Percentiles rank a stretch among this genome's conserved stretches.
phyloP scores from a whole-genome alignment of 78 protist genomes.

The Neovahlkampfia damariscottae region DNA sequence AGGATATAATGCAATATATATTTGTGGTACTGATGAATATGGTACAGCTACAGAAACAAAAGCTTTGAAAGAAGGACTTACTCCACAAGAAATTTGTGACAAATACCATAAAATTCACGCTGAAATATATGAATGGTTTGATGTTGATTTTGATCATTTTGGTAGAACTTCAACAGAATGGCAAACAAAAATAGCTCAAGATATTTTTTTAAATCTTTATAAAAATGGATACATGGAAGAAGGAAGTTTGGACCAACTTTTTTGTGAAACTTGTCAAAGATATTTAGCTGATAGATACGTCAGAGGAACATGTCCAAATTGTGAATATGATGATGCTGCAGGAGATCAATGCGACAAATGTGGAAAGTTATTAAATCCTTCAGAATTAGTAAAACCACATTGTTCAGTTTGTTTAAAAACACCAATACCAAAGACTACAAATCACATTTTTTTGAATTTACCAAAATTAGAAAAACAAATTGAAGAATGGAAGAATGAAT shows the following conservation, averaged over 20 bases:
- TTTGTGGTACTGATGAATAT: conserved; percentile 65
- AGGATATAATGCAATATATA: conserved; percentile 58
- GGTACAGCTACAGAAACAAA: conserved; percentile 23
- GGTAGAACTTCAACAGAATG: conserved; percentile 64
- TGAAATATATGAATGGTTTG: conserved; percentile 76
- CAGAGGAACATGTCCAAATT: conserved; percentile 72
- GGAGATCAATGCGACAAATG: conserved; percentile 89
- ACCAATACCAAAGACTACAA: conserved; percentile 40
- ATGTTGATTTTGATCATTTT: conserved; percentile 66
- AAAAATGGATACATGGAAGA: conserved; percentile 13
- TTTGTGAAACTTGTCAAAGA: conserved; percentile 28
- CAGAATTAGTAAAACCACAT: conserved; percentile 38
- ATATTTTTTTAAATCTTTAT: conserved; percentile 46
- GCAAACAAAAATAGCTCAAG: conserved; percentile 72
- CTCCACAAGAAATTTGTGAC: conserved; percentile 69
- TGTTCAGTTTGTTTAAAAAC: conserved; percentile 27
- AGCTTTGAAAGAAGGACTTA: conserved; percentile 53
- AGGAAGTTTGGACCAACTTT: conserved; percentile 39
- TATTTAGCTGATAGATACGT: conserved; percentile 77
- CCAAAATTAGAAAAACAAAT: conserved; percentile 39
- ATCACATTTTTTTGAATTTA: conserved; percentile 58
- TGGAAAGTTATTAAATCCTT: conserved; percentile 48
- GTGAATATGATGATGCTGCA: conserved; percentile 59
- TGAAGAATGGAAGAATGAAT: conserved; percentile 9
- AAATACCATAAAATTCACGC: conserved; percentile 47